Base-by-base conservation (phyloP, 2,329 filamentous ascomycete species). In the Fusarium burgessii region DNA sequence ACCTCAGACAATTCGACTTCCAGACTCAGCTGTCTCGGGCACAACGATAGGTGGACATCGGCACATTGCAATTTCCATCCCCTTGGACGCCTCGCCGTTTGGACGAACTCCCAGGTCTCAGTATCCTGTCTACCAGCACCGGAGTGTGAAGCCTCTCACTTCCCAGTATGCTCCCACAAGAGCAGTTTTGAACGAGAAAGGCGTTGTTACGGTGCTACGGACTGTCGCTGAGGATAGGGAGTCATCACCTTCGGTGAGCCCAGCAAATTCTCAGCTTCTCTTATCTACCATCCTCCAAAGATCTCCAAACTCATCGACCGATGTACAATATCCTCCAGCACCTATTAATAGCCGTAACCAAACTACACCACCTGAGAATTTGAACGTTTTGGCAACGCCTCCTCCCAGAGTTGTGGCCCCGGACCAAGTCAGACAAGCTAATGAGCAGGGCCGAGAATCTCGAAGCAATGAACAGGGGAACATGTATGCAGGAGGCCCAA, bases 61-160 rank as follows among this genome's bases (percentile, higher is more conserved):
- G 7, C 86, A 90, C 71, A 89, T 90, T 68, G 87, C 88, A 62
- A 90, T 90, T 55, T 89, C 88, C 1, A 89, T 90, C 46, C 88
- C 88, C 3, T 64, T 85, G 15, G 83, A 88, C 68, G 80, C 87
- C 62, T 84, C 82, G 8, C 82, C 86, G 25, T 78, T 85, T 45
- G 81, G 80, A 5, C 67, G 72, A 38, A 71, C 68, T 35, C 74
- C 76, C 23, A 74, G 76, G 49, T 77, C 80, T 10, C 80, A 82
- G 61, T 80, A 81, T 58, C 79, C 80, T 14, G 73, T 80, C 18
- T 77, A 76, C 41, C 70, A 73, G 46, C 61, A 65, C 47, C 61
- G 55, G 17, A 46, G 35, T 18, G 42, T 45, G 20, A 76, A 63
- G 47, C 68, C 68, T 25, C 45, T 67, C 58, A 59, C 71, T 35